Conservation (phyloP, 2,329 filamentous ascomycete species). For the Xylogone sp. region DNA sequence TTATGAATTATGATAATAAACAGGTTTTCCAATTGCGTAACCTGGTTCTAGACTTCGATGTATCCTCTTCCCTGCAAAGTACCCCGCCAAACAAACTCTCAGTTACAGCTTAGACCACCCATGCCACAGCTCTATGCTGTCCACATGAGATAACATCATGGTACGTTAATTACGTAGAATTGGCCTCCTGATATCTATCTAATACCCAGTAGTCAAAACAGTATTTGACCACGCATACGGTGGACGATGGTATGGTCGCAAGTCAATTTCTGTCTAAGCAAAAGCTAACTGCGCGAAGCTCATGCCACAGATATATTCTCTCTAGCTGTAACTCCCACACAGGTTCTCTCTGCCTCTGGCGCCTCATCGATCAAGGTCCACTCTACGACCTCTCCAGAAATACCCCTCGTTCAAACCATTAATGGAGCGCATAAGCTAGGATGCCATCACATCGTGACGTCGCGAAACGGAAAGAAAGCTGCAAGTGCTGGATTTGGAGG, state of each 20-base stretch:
- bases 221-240: conserved; percentile 89
- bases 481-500: conserved; percentile 88
- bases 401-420: conserved; percentile 76
- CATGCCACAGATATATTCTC: conserved; percentile 84
- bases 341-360: conserved; percentile 80
- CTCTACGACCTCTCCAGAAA: conserved; percentile 66
- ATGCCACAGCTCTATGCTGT: conserved; percentile 15
- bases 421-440: conserved; percentile 79
- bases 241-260: conserved; percentile 70
- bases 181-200: conserved; percentile 5
- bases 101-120: neutral
- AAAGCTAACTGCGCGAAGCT: conserved; percentile 46
- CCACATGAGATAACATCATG: conserved; percentile 23
- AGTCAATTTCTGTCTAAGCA: conserved; percentile 10
- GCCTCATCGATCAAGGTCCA: conserved; percentile 79
- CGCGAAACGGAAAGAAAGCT: conserved; percentile 65
- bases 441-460: conserved; percentile 81
- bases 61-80: neutral
- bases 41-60: neutral
- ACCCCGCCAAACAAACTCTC: neutral
- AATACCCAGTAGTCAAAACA: conserved; percentile 77
- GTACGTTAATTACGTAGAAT: conserved; percentile 10
- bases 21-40: too few species aligned
- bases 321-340: conserved; percentile 68
- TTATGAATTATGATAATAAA: too few species aligned